Percentiles rank a stretch among this genome's conserved stretches.
Evolutionary conservation across 306 rosid genomes (phyloP).

Genomic region (Luffa acutangula): DNA sequence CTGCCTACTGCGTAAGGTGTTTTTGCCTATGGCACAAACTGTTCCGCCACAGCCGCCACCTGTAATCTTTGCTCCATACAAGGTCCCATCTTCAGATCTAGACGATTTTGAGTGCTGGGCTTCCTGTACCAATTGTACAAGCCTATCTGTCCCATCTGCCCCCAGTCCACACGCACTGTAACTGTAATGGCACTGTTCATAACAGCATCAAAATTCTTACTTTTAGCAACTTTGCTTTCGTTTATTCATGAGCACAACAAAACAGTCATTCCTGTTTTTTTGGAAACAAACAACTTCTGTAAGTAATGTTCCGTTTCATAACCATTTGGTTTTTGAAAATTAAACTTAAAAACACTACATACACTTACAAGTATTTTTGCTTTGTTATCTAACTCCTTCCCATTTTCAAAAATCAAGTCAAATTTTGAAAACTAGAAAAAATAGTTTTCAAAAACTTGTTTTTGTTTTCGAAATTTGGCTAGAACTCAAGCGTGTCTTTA

Average conservation of each 20-base stretch:
- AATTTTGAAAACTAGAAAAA: too few species aligned
- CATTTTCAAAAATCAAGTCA: too few species aligned
- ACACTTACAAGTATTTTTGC: too few species aligned
- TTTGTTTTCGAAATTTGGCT: too few species aligned
- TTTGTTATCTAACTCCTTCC: too few species aligned
- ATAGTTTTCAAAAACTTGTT: too few species aligned
- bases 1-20: slow-evolving; percentile 59
- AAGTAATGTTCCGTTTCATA: too few species aligned
- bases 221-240: neutral
- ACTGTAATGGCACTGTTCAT: slow-evolving; percentile 78
- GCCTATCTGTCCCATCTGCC: slow-evolving; percentile 86
- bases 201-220: neutral
- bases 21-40: slow-evolving; percentile 72
- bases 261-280: neutral
- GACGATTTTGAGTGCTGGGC: slow-evolving; percentile 52
- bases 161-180: slow-evolving; percentile 85
- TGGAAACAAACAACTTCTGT: too few species aligned
- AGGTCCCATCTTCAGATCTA: slow-evolving; percentile 47
- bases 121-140: slow-evolving; percentile 74
- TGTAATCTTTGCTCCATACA: slow-evolving; percentile 81
- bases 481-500: too few species aligned
- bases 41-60: slow-evolving; percentile 99
- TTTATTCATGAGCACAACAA: neutral
- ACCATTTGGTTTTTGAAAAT: too few species aligned
- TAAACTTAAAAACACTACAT: too few species aligned